phyloP scores from a whole-genome alignment of 768 basidiomycete species.

The Lentinula edodes region DNA sequence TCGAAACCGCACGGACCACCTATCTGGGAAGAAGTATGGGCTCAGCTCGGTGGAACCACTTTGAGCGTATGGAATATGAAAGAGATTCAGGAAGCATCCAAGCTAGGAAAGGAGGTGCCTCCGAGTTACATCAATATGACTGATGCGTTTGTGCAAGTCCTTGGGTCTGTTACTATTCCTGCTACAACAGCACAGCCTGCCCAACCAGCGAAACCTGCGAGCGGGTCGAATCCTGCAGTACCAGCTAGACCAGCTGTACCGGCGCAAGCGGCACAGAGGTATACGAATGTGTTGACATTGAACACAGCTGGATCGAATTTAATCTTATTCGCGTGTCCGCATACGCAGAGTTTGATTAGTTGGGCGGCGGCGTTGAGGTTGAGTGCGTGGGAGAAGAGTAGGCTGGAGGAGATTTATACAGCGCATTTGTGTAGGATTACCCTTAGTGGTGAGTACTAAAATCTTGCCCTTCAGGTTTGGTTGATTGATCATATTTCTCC shows the following conservation, averaged over 20 bases:
- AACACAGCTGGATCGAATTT: constrained; percentile 94
- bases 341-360: constrained; percentile 61
- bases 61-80: constrained; percentile 92
- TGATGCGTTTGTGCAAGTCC: constrained; percentile 82
- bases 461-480: too few relatives aligned
- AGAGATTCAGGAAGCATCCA: constrained; percentile 79
- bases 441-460: constrained; percentile 30
- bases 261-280: constrained; percentile 48
- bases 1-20: constrained; percentile 34
- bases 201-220: too few relatives aligned
- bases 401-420: constrained; percentile 96
- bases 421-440: constrained; percentile 86
- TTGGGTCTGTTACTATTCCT: constrained; percentile 68
- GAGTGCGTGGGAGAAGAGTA: constrained; percentile 90
- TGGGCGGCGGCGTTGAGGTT: constrained; percentile 92
- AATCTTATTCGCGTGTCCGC: constrained; percentile 81
- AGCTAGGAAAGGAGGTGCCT: constrained; percentile 75
- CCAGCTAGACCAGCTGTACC: constrained; percentile 24
- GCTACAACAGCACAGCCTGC: not conserved
- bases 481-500: constrained; percentile 3
- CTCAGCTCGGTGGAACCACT: constrained; percentile 83
- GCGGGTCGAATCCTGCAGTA: not conserved
- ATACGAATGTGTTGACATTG: constrained; percentile 78
- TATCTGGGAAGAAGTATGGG: constrained; percentile 79
- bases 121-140: constrained; percentile 85